Base-by-base conservation (phyloP, 257 asterid genomes). In the Solanum sitiens region DNA sequence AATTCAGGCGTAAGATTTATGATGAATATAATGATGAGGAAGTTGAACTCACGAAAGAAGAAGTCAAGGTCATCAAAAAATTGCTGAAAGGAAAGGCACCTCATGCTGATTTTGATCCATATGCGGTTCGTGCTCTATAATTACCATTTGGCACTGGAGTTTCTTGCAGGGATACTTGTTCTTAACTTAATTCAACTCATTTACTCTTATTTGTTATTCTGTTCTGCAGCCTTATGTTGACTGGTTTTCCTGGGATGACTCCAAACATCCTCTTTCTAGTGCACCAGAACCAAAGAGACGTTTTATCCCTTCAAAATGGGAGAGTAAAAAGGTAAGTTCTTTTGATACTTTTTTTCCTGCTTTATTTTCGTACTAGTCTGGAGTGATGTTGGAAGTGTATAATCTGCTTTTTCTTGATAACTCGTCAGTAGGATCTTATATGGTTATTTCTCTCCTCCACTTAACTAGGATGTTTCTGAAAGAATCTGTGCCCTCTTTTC, bases 271-370 rank as follows among this genome's bases (percentile, higher is more conserved):
- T 45, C 91, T 97, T 75, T 95, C 98, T 47, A 94, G 92, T 92
- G 98, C 98, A 20, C 99, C 99, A 12, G 99, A 97, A 92, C 99
- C 99, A 71, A 97, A 97, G 93, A 93, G 99, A 39, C 99, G 99
- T 83, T 97, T 97, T 92, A 93, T 92, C 90, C 98, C 96, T 83
- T 97, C 99, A 63, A 95, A 94, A 92, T 95, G 94, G 98, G 99
- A 97, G 93, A 93, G 95, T 90, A 95, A 90, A 92, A 90, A 45
- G 99, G 99, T 97, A 86, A 56, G 80, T 83, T 86, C 33, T 76
- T 45, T 47, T 47, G 47, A 33, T n/a, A 72, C 67, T 27, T 45
- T 16, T 15, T 30, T 44, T 30, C 12, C 61, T 53, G 71, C 75
- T 79, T 37, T 65, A 50, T 53, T 50, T 11, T n/a, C 74, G 74